Evolutionary conservation across 1,139 yeast genomes (phyloP).

Genomic region (Kurtzmaniella natalensis): DNA sequence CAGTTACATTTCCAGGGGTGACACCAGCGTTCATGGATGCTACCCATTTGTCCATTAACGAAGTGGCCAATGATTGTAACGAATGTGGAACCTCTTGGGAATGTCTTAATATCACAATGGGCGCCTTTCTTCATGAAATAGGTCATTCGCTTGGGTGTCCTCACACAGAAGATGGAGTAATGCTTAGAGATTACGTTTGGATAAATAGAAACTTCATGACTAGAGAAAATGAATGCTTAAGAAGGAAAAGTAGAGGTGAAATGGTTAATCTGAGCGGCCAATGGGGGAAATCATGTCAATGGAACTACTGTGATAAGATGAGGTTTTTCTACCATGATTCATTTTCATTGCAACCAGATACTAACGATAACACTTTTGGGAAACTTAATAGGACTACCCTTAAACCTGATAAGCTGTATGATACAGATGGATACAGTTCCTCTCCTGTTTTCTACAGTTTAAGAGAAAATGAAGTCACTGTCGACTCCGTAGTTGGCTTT

Average conservation of each 20-base stretch:
- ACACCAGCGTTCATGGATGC: constrained; percentile 68
- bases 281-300: constrained; percentile 66
- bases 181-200: constrained; percentile 80
- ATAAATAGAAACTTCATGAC: constrained; percentile 82
- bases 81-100: constrained; percentile 92
- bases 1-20: constrained; percentile 66
- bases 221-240: constrained; percentile 54
- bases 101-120: constrained; percentile 77
- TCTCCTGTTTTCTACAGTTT: constrained; percentile 25
- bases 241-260: constrained; percentile 40
- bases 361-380: constrained; percentile 21
- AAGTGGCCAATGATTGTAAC: constrained; percentile 84
- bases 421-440: constrained; percentile 11
- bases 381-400: constrained; percentile 25
- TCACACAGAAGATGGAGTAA: constrained; percentile 84
- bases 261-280: constrained; percentile 31
- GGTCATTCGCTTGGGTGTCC: constrained; percentile 92
- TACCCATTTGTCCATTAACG: constrained; percentile 54
- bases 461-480: constrained; percentile 38
- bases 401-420: constrained; percentile 16
- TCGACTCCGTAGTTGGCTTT: constrained; percentile 61
- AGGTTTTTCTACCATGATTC: constrained; percentile 80
- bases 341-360: constrained; percentile 68
- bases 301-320: constrained; percentile 79
- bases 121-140: constrained; percentile 94